phyloP scores from a whole-genome alignment of 441 rosid species.

The Gossypium davidsonii region DNA sequence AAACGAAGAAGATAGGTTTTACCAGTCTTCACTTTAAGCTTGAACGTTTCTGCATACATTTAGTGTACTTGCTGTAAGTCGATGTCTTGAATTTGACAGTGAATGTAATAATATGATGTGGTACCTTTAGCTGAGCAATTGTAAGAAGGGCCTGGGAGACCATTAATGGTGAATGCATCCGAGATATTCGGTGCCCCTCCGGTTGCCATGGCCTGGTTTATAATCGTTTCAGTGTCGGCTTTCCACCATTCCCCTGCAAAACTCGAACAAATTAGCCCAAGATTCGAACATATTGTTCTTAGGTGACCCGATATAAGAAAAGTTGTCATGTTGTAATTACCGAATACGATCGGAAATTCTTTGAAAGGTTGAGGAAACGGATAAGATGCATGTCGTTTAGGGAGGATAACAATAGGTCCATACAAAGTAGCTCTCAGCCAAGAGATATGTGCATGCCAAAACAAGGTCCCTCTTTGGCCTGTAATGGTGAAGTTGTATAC shows the following conservation, averaged over 20 bases:
- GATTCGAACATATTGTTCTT: not conserved
- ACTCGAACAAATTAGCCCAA: not conserved
- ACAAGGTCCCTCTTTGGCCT: conserved; percentile 32
- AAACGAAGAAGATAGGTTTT: conserved; percentile 34
- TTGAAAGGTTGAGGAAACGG: conserved; percentile 28
- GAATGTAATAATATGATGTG: not conserved
- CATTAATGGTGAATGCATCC: conserved; percentile 36
- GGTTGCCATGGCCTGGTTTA: conserved; percentile 31
- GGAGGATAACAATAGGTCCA: conserved; percentile 31
- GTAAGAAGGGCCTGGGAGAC: conserved; percentile 31
- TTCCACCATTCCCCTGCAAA: conserved; percentile 40
- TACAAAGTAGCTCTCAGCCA: conserved; percentile 28
- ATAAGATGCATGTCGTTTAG: conserved; percentile 21
- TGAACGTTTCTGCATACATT: conserved; percentile 29
- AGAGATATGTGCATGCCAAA: conserved; percentile 35
- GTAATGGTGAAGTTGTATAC: conserved; percentile 27
- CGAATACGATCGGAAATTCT: conserved; percentile 30
- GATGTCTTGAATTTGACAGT: not conserved
- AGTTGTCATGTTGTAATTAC: not conserved
- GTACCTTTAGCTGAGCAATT: conserved; percentile 28
- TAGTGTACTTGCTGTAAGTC: not conserved
- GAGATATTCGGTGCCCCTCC: conserved; percentile 33
- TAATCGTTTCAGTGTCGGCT: conserved; percentile 30
- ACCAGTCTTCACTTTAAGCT: conserved; percentile 34
- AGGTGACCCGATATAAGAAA: not conserved